Evolutionary conservation across 805 yeast species (phyloP).

Genomic region (Candida broadrunensis): DNA sequence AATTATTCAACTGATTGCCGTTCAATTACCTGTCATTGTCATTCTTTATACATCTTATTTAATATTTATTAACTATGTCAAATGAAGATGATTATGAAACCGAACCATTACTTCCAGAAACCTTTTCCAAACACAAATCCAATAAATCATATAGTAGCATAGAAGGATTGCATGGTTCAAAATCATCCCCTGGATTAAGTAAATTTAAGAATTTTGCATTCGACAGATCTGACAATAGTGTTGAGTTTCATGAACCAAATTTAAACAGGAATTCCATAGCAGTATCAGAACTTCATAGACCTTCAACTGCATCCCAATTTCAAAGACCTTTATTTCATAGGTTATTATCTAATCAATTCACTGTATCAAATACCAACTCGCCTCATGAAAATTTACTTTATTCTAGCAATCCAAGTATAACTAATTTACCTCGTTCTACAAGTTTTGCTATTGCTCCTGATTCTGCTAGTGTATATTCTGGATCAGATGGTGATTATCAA

Average conservation of each 20-base stretch:
- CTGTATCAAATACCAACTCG: slow-evolving; percentile 29
- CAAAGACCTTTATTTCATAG: slow-evolving; percentile 25
- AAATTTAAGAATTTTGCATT: background rate
- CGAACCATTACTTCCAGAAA: background rate
- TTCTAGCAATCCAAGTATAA: slow-evolving; percentile 3
- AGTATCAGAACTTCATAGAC: background rate
- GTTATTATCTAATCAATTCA: slow-evolving; percentile 22
- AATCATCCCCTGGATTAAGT: background rate
- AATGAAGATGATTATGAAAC: background rate
- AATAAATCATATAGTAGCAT: background rate
- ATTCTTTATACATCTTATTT: no score
- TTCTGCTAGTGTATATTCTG: slow-evolving; percentile 10
- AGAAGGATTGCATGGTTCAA: background rate
- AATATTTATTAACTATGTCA: no score
- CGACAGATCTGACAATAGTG: background rate
- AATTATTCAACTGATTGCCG: no score
- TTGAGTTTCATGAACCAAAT: background rate
- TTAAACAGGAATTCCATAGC: background rate
- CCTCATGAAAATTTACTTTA: slow-evolving; percentile 8
- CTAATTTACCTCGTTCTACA: slow-evolving; percentile 1
- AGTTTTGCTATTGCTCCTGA: slow-evolving; percentile 4
- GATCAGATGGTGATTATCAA: slow-evolving; percentile 15
- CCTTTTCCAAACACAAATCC: background rate
- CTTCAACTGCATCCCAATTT: background rate
- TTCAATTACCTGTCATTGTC: no score